Conservation (phyloP, 805 yeast genomes). For the Tetrapisispora fleetii region DNA sequence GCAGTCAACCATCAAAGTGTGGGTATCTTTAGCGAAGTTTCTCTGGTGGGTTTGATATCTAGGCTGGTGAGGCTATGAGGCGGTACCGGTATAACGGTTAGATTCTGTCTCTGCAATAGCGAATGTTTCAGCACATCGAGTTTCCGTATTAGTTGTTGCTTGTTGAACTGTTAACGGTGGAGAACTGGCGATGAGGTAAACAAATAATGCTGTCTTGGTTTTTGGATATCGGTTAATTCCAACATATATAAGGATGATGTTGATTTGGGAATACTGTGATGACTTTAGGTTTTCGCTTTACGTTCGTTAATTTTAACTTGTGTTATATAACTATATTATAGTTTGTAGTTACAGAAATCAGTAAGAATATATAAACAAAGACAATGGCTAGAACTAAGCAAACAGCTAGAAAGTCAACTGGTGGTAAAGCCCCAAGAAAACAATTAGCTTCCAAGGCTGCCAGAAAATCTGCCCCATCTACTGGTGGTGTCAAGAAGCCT, state of each 20-base stretch:
- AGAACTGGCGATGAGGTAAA: no score
- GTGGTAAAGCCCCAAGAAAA: conserved; percentile 95
- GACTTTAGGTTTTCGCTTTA: not conserved
- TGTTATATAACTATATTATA: not conserved
- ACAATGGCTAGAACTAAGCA: conserved; percentile 86
- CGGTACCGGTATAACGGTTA: no score
- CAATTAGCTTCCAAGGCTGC: conserved; percentile 88
- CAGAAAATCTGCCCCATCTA: conserved; percentile 84
- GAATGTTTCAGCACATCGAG: no score
- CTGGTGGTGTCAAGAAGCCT: conserved; percentile 89
- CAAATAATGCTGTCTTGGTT: no score
- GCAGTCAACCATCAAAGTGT: no score
- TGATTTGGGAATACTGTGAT: not conserved
- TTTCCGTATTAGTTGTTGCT: no score
- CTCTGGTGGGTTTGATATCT: no score
- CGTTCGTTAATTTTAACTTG: no score
- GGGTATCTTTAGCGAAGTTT: no score
- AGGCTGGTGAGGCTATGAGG: no score
- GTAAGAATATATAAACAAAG: conserved; percentile 2
- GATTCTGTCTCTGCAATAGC: no score
- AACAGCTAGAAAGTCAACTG: conserved; percentile 89
- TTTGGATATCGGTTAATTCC: not conserved
- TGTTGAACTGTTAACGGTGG: no score
- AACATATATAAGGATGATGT: not conserved
- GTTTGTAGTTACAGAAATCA: not conserved